Base-by-base conservation (phyloP, 2,329 filamentous ascomycete genomes). In the Pseudogymnoascus sp. region DNA sequence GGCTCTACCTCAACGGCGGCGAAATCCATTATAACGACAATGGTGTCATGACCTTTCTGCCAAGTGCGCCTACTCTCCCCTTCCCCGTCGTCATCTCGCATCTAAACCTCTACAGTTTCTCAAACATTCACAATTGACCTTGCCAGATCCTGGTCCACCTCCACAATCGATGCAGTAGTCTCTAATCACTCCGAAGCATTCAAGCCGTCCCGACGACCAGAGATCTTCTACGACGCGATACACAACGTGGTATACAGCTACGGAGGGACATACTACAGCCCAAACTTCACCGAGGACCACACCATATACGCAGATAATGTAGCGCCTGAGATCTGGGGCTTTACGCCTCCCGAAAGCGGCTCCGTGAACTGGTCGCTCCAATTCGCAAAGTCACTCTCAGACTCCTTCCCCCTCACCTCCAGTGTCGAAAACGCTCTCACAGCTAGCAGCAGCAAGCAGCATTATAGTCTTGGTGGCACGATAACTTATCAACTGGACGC, bases 1-100 rank as follows among this genome's bases (percentile, higher is more conserved):
- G 53, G 64, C 50, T 68, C 4, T 68, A 67, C 29, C 64, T 68
- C 13, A 63, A 67, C 44, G 66, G 66, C 23, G 66, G 65, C 7
- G 65, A 66, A 33, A 64, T 64, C 33, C 44, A 53, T 53, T 10
- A 29, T 29, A 53, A 53, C 23, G 26, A 53, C n/a, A 29, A 46
- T 23, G 21, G 42, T 46, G 42, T 46, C 42, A 46, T 46, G 42
- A 26, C 21, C 42, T 46, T n/a, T 26, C 7, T n/a, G 11, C 42
- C 44, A 17, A 21, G 23, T 50, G 26, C 23, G 21, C 23, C 29
- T 50, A 7, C 44, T 21, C 40, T 44, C 19, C 40, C 17, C 15
- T 17, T 4, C 9, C 7, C 15, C 15, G 4, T 29, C 44, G 15
- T 17, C n/a, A 29, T n/a, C 10, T 29, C 23, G 29, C 23, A 23